A percentile compares a stretch with the other conserved stretches of the same genome.
Evolutionary conservation across 2,329 filamentous ascomycete species (phyloP).

Genomic region (Cladosporium halotolerans): DNA sequence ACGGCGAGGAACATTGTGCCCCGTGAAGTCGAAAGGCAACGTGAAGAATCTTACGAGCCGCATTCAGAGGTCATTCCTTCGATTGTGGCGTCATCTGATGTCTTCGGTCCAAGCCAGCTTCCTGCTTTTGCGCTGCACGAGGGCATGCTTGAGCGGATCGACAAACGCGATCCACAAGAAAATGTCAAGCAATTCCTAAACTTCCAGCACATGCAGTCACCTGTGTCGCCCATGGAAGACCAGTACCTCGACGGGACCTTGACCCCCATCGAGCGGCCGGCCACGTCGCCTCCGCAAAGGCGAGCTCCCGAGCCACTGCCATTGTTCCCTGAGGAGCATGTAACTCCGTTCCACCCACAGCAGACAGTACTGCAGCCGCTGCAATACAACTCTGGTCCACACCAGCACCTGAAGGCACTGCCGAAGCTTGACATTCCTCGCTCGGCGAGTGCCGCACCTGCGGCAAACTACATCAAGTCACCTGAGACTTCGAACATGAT

Average conservation of each 20-base stretch:
- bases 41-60: conserved; percentile 36
- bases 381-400: conserved; percentile 38
- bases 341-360: conserved; percentile 50
- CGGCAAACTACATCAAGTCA: conserved; percentile 22
- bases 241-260: conserved; percentile 39
- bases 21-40: conserved; percentile 38
- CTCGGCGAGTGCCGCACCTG: conserved; percentile 32
- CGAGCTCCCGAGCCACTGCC: conserved; percentile 22
- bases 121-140: conserved; percentile 65
- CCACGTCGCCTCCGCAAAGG: conserved; percentile 5
- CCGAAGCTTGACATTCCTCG: conserved; percentile 53
- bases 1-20: conserved; percentile 52
- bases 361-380: conserved; percentile 32
- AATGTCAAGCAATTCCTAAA: conserved; percentile 86
- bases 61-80: conserved; percentile 73
- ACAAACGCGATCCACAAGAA: conserved; percentile 76
- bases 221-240: conserved; percentile 35
- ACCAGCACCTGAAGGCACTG: conserved; percentile 48
- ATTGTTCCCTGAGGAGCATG: conserved; percentile 30
- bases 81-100: conserved; percentile 83
- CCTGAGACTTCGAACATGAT: conserved; percentile 38
- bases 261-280: conserved; percentile 21
- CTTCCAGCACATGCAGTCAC: conserved; percentile 65
- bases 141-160: conserved; percentile 62
- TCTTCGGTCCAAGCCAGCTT: conserved; percentile 65